phyloP scores from a whole-genome alignment of 495 filamentous ascomycete species.

The Talaromyces stipitatus region DNA sequence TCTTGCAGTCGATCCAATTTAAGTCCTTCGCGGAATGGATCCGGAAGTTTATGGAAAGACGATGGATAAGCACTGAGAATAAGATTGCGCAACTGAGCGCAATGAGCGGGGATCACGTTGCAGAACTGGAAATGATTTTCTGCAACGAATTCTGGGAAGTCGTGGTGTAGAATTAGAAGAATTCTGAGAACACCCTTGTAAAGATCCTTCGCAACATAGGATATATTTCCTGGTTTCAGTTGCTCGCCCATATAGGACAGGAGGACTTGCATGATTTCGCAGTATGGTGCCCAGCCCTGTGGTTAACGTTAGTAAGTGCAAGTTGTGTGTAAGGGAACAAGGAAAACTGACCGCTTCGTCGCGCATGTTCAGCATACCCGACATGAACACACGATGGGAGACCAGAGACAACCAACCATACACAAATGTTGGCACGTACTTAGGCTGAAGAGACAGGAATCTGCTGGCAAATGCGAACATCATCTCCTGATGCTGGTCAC shows the following conservation, averaged over 20 bases:
- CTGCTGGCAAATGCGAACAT: constrained; percentile 64
- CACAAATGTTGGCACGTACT: constrained; percentile 68
- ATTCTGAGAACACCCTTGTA: constrained; percentile 80
- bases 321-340: constrained; percentile 1
- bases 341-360: constrained; percentile 36
- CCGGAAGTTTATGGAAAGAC: constrained; percentile 65
- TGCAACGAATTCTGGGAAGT: constrained; percentile 87
- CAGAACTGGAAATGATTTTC: constrained; percentile 81
- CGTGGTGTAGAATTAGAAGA: constrained; percentile 79
- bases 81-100: constrained; percentile 81
- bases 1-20: constrained; percentile 78
- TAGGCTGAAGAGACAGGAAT: constrained; percentile 69
- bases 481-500: constrained; percentile 57
- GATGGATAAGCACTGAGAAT: constrained; percentile 78
- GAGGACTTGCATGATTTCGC: constrained; percentile 65
- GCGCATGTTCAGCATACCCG: constrained; percentile 63
- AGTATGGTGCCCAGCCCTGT: constrained; percentile 69
- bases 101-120: constrained; percentile 77
- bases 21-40: constrained; percentile 71
- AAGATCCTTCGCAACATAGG: constrained; percentile 65
- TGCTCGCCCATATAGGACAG: constrained; percentile 71
- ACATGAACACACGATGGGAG: constrained; percentile 80
- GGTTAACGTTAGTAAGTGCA: constrained; percentile 7
- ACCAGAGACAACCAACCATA: constrained; percentile 80
- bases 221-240: constrained; percentile 64